Percentiles rank a stretch among this genome's conserved stretches.
Evolutionary conservation across 2,329 filamentous ascomycete genomes (phyloP).

Genomic region (Aspergillus fructus): DNA sequence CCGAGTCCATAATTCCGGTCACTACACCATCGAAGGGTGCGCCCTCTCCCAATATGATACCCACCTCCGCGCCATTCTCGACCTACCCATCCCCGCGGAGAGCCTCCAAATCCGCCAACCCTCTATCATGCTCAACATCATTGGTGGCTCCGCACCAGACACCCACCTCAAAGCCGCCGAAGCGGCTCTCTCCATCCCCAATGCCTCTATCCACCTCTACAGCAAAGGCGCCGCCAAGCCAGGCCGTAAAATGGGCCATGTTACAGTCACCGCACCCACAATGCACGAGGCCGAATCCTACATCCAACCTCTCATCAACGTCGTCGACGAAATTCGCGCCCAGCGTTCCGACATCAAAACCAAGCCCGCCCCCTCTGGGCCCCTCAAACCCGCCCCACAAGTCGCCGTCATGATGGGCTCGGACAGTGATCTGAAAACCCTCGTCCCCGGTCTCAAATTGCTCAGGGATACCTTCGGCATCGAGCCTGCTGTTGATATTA

Average conservation of each 20-base stretch:
- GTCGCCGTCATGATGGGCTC: constrained; percentile 52
- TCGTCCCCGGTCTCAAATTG: constrained; percentile 46
- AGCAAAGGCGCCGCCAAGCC: constrained; percentile 82
- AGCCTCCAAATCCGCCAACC: constrained; percentile 48
- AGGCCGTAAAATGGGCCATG: constrained; percentile 91
- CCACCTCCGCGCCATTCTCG: constrained; percentile 80
- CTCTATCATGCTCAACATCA: constrained; percentile 57
- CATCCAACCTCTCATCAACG: constrained; percentile 70
- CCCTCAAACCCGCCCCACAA: constrained; percentile 34
- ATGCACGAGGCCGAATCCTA: constrained; percentile 67
- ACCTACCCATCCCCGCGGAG: constrained; percentile 59
- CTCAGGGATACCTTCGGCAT: constrained; percentile 45
- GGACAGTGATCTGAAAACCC: constrained; percentile 47
- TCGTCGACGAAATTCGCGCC: constrained; percentile 74
- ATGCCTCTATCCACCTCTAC: constrained; percentile 77
- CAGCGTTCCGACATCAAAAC: constrained; percentile 46
- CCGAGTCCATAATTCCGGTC: constrained; percentile 84
- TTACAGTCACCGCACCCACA: constrained; percentile 73
- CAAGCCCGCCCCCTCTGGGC: constrained; percentile 30
- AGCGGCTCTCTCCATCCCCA: constrained; percentile 57
- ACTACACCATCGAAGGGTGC: constrained; percentile 92
- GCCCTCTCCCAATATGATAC: constrained; percentile 88
- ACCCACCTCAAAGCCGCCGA: constrained; percentile 61
- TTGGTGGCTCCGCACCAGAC: constrained; percentile 58
- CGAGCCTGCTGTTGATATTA: constrained; percentile 47